Conservation (phyloP, 306 rosid species). For the Vicia faba region DNA sequence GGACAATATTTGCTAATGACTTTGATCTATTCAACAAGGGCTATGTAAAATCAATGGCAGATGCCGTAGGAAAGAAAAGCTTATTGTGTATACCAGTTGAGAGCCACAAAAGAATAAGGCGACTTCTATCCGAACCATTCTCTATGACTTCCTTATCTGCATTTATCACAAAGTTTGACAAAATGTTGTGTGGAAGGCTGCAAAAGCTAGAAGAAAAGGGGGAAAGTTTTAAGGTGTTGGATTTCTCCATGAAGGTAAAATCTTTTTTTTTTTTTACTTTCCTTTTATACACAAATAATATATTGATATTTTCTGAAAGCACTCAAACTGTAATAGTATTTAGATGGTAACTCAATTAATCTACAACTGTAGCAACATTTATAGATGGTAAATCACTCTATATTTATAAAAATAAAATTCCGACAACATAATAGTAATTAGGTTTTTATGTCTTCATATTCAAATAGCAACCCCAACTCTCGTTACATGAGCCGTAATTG, state of each 20-base stretch:
- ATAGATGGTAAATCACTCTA: not conserved
- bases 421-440: not conserved
- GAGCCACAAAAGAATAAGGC: constrained; percentile 68
- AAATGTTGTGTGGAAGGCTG: constrained; percentile 57
- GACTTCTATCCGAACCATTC: constrained; percentile 69
- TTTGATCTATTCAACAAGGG: constrained; percentile 72
- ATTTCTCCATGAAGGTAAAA: constrained; percentile 59
- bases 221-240: constrained; percentile 60
- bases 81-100: constrained; percentile 58
- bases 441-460: not conserved
- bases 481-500: not conserved
- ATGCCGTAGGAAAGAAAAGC: constrained; percentile 64
- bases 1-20: constrained; percentile 57
- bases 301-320: not conserved
- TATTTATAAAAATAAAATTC: not conserved
- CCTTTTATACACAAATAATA: not conserved
- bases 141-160: constrained; percentile 60
- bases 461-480: not conserved
- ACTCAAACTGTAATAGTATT: not conserved
- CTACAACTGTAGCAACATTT: not conserved
- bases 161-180: constrained; percentile 58
- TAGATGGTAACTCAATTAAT: not conserved
- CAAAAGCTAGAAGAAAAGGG: constrained; percentile 47
- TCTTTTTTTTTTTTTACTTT: not conserved
- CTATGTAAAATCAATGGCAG: constrained; percentile 74